Conservation (phyloP, 768 basidiomycete genomes). For the Roridomyces roridus region DNA sequence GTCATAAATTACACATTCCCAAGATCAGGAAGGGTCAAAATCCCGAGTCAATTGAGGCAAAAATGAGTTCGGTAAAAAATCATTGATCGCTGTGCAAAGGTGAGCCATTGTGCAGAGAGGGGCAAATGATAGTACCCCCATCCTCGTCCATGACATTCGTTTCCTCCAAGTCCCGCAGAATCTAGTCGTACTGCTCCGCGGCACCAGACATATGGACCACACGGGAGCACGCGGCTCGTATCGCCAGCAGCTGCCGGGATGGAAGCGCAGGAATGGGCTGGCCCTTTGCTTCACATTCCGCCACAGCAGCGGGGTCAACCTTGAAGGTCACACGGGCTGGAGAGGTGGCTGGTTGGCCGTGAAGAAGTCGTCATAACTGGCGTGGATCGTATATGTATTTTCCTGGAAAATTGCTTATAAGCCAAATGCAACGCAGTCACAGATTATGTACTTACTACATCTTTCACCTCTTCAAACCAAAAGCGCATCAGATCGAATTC, state of each 20-base stretch:
- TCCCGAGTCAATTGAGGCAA: too few relatives aligned
- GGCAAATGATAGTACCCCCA: too few relatives aligned
- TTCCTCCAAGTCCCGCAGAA: slow-evolving; percentile 25
- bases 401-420: too few relatives aligned
- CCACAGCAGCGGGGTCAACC: slow-evolving; percentile 13
- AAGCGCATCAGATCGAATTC: background rate
- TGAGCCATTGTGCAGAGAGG: too few relatives aligned
- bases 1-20: too few relatives aligned
- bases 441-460: background rate
- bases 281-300: background rate
- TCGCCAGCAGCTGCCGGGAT: slow-evolving; percentile 23
- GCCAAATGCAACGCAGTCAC: background rate
- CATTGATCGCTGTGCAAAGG: too few relatives aligned
- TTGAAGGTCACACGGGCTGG: slow-evolving; percentile 15
- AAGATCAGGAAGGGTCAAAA: too few relatives aligned
- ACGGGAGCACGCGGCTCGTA: slow-evolving; percentile 30
- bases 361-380: background rate
- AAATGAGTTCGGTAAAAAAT: too few relatives aligned
- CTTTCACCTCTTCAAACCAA: slow-evolving; percentile 11
- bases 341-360: too few relatives aligned
- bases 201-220: slow-evolving; percentile 30
- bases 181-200: slow-evolving; percentile 23
- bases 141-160: slow-evolving; percentile 21
- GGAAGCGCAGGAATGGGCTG: slow-evolving; percentile 16
- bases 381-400: slow-evolving; percentile 6